A percentile compares a stretch with the other conserved stretches of the same genome.
Conservation (phyloP, 306 rosid genomes). For the Cicer judaicum region DNA sequence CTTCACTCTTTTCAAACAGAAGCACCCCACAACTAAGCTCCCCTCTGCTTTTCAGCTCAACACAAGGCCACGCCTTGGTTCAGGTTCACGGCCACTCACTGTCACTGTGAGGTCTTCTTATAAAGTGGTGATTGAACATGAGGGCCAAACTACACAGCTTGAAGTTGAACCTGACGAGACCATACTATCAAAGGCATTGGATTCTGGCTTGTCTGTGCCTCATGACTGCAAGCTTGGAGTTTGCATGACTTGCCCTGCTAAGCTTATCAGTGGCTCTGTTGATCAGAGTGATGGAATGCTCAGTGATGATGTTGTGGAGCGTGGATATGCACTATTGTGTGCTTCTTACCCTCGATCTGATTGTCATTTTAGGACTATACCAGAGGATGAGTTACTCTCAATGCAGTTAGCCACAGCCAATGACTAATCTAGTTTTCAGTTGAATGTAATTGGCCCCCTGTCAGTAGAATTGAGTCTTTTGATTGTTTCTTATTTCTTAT, state of each 20-base stretch:
- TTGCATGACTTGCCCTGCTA: conserved; percentile 99
- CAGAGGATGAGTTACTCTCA: conserved; percentile 84
- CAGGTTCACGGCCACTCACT: conserved; percentile 34
- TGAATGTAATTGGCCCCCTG: not conserved
- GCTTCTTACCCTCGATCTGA: conserved; percentile 79
- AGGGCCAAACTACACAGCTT: conserved; percentile 61
- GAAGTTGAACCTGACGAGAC: conserved; percentile 53
- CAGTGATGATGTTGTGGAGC: conserved; percentile 93
- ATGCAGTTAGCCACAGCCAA: conserved; percentile 93
- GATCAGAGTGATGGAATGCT: conserved; percentile 99
- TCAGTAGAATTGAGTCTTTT: conserved; percentile 24
- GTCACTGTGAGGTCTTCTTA: conserved; percentile 61
- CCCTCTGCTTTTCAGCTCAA: conserved; percentile 47
- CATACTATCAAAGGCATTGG: conserved; percentile 66
- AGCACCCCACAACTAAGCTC: conserved; percentile 50
- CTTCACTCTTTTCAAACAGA: conserved; percentile 48
- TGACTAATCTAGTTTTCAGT: conserved; percentile 55
- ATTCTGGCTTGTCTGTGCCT: conserved; percentile 74
- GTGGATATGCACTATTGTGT: conserved; percentile 81
- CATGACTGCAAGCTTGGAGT: conserved; percentile 98
- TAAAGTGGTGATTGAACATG: conserved; percentile 85
- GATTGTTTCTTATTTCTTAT: conserved; percentile 23
- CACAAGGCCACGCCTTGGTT: conserved; percentile 32
- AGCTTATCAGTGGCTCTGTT: conserved; percentile 72
- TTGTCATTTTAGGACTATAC: conserved; percentile 76